Conservation (phyloP, 768 basidiomycete species). For the Zangia roseola region DNA sequence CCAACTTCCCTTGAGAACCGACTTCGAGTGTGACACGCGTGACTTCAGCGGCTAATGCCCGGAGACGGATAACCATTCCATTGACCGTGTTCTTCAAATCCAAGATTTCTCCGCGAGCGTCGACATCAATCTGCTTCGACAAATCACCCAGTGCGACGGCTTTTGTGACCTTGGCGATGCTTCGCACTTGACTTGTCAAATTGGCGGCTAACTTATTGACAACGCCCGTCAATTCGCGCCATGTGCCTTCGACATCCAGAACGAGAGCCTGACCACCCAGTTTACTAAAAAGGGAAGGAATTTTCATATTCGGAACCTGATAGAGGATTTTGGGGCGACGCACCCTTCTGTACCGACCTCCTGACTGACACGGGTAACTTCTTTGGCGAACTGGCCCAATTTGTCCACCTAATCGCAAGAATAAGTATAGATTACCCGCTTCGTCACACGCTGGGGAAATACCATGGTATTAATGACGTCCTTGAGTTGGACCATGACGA, state of each 20-base stretch:
- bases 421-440: slow-evolving; percentile 11
- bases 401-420: slow-evolving; percentile 50
- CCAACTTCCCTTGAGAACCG: slow-evolving; percentile 85
- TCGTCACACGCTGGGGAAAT: slow-evolving; percentile 3
- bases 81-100: slow-evolving; percentile 69
- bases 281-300: slow-evolving; percentile 42
- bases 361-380: slow-evolving; percentile 82
- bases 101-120: slow-evolving; percentile 85
- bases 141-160: slow-evolving; percentile 87
- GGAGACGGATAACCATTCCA: slow-evolving; percentile 48
- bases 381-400: slow-evolving; percentile 85
- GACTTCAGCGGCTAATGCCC: slow-evolving; percentile 77
- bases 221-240: slow-evolving; percentile 79
- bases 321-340: slow-evolving; percentile 17
- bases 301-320: slow-evolving; percentile 17
- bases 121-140: slow-evolving; percentile 88
- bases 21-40: slow-evolving; percentile 84
- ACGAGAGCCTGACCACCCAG: slow-evolving; percentile 86
- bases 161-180: slow-evolving; percentile 62
- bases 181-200: slow-evolving; percentile 59
- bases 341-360: slow-evolving; percentile 84
- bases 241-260: slow-evolving; percentile 87
- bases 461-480: slow-evolving; percentile 75
- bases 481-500: slow-evolving; percentile 79
- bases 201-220: slow-evolving; percentile 83